Evolutionary conservation across 352 stramenopile species (phyloP).

Genomic region (Pythium periplocum): DNA sequence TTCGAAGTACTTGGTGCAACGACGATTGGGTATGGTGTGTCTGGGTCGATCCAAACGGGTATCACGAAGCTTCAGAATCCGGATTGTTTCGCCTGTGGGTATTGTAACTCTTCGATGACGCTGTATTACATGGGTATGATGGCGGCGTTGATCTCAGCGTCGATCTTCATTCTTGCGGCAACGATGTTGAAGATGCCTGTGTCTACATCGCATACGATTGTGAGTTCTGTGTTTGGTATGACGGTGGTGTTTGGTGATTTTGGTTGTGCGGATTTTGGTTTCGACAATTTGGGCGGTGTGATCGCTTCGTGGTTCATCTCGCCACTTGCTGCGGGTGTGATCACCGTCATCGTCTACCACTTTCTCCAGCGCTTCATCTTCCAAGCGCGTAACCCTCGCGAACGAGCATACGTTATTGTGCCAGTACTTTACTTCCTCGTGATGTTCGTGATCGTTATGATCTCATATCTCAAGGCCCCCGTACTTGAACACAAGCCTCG

Average conservation of each 20-base stretch:
- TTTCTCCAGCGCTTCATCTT: constrained; percentile 45
- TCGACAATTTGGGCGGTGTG: constrained; percentile 41
- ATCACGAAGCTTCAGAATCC: constrained; percentile 20
- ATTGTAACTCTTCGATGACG: constrained; percentile 45
- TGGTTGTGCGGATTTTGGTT: constrained; percentile 37
- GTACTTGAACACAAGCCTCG: constrained; percentile 2
- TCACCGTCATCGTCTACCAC: constrained; percentile 53
- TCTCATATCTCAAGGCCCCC: constrained; percentile 39
- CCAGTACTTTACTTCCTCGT: constrained; percentile 47
- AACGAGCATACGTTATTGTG: constrained; percentile 29
- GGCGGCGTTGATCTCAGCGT: constrained; percentile 35
- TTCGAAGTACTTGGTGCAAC: constrained; percentile 82
- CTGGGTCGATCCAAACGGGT: constrained; percentile 61
- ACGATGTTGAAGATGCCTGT: constrained; percentile 59
- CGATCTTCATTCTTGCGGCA: constrained; percentile 45
- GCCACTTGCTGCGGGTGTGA: constrained; percentile 43
- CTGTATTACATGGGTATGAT: constrained; percentile 71
- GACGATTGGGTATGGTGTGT: constrained; percentile 72
- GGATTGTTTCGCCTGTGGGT: constrained; percentile 23
- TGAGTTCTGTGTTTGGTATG: constrained; percentile 67
- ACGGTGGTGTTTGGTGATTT: constrained; percentile 36
- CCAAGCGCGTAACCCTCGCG: constrained; percentile 18
- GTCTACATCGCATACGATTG: constrained; percentile 70
- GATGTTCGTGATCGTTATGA: constrained; percentile 34
- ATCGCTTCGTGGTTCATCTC: constrained; percentile 67